phyloP scores from a whole-genome alignment of 2,329 filamentous ascomycete species.

The Botrytis pseudocinerea region DNA sequence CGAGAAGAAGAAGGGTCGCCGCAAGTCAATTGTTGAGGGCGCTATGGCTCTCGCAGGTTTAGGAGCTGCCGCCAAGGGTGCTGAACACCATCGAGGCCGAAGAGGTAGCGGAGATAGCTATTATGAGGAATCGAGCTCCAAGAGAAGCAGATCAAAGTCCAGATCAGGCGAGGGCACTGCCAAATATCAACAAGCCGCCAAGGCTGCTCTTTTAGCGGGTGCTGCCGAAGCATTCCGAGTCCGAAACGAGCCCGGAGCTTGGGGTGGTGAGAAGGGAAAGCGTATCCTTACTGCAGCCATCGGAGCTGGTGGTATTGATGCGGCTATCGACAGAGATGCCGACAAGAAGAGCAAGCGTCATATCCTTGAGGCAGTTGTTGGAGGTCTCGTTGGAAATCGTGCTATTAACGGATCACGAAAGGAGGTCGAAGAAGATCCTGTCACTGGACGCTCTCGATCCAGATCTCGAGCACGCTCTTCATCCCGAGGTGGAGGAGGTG shows the following conservation, averaged over 20 bases:
- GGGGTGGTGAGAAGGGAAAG: constrained; percentile 89
- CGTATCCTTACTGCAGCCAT: constrained; percentile 85
- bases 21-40: constrained; percentile 65
- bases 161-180: constrained; percentile 53
- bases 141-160: constrained; percentile 53
- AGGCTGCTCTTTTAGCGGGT: constrained; percentile 85
- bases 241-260: constrained; percentile 83
- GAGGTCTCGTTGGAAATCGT: constrained; percentile 82
- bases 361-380: constrained; percentile 82
- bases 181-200: constrained; percentile 82
- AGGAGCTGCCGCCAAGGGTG: constrained; percentile 55
- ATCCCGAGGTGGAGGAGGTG: constrained; percentile 46
- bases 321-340: constrained; percentile 65
- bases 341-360: constrained; percentile 78
- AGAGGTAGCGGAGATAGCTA: constrained; percentile 44
- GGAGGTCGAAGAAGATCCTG: constrained; percentile 52
- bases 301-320: constrained; percentile 83
- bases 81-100: constrained; percentile 39
- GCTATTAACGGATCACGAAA: constrained; percentile 77
- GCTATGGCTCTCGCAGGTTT: constrained; percentile 62
- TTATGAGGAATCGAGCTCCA: constrained; percentile 51
- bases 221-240: constrained; percentile 90
- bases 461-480: constrained; percentile 65
- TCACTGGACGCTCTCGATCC: constrained; percentile 63
- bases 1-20: constrained; percentile 52